Evolutionary conservation across 2,329 filamentous ascomycete genomes (phyloP).

Genomic region (Chrysosphaeria jannelii): DNA sequence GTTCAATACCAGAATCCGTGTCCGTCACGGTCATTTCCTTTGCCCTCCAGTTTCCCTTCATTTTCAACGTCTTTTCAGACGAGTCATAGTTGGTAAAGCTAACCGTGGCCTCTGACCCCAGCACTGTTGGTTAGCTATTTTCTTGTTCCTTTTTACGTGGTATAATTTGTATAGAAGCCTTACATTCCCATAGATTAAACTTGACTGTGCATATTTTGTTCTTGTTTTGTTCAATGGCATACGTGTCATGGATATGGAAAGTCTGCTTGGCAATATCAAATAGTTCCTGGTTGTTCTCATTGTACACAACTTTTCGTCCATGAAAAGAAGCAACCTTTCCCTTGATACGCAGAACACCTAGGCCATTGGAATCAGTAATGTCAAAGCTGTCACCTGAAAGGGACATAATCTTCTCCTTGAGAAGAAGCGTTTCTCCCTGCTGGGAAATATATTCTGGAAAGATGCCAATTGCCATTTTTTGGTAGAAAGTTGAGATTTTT

Average conservation of each 20-base stretch:
- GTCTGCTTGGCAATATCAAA: constrained; percentile 26
- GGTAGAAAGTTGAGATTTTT: no score
- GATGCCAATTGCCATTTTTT: constrained; percentile 3
- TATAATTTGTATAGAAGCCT: no score
- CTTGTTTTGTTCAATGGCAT: constrained; percentile 17
- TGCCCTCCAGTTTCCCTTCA: constrained; percentile 34
- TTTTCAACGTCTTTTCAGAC: constrained; percentile 17
- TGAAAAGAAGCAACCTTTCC: constrained; percentile 22
- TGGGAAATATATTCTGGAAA: constrained; percentile 3
- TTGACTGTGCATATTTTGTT: no score
- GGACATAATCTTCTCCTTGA: constrained; percentile 31
- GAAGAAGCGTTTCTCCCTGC: constrained; percentile 16
- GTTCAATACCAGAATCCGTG: constrained; percentile 12
- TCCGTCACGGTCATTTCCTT: constrained; percentile 25
- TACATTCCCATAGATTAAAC: no score
- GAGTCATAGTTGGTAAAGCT: constrained; percentile 20
- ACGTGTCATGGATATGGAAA: constrained; percentile 17
- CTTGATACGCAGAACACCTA: constrained; percentile 22
- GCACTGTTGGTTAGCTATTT: constrained; percentile 12
- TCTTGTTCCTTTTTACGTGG: no score
- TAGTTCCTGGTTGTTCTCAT: constrained; percentile 20
- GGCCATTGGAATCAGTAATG: constrained; percentile 22
- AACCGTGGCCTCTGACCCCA: constrained; percentile 21
- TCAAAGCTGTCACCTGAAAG: constrained; percentile 33
- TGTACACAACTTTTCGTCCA: constrained; percentile 22